Evolutionary conservation across 768 basidiomycete genomes (phyloP), one percentile per base, ranked within the genome.

Genomic region (Lepiota venenata): DNA sequence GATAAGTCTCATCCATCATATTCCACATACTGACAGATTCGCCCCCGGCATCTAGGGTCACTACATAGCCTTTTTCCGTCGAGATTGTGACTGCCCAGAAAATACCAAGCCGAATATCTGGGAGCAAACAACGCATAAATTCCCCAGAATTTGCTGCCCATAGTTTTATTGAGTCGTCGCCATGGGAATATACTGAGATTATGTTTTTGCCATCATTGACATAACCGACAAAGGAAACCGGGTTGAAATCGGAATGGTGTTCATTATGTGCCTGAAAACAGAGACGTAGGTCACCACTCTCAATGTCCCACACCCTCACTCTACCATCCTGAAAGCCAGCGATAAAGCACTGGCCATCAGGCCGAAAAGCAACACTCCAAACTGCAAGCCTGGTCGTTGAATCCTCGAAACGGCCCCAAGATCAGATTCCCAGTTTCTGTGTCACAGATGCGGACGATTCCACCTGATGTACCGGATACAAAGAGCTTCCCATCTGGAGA

Each of bases 401-500:
- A 66, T 1, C 65, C 56, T 15, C 52, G 52, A 61, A 67, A 56
- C 51, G 55, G 58, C 25, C 56, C 50, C 21, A 46, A 51, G 22
- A 59, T 25, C 21, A 52, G 41, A 18, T 42, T 36, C 11, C 58
- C 56, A 4, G 51, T 60, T 20, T 54, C 36, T 8, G 50, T 32
- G 27, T 66, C 64, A 40, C 47, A 66, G 29, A 52, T 39, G 11
- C 64, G 58, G 11, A 71, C 55, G n/a, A 63, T 66, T 7, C 57
- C 50, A 53, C 70, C 70, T 2, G 42, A 36, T 16, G 63, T 64
- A 3, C 65, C 69, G 5, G 71, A 69, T 4, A 60, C 61, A 40
- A 70, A 44, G 14, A 37, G n/a, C 10, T 16, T 56, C 9, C 61
- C 67, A 47, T 68, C 64, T 2, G 64, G 69, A 12, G 69, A 69